Evolutionary conservation across 106 monocot genomes (phyloP).

Genomic region (Hemerocallis citrina): DNA sequence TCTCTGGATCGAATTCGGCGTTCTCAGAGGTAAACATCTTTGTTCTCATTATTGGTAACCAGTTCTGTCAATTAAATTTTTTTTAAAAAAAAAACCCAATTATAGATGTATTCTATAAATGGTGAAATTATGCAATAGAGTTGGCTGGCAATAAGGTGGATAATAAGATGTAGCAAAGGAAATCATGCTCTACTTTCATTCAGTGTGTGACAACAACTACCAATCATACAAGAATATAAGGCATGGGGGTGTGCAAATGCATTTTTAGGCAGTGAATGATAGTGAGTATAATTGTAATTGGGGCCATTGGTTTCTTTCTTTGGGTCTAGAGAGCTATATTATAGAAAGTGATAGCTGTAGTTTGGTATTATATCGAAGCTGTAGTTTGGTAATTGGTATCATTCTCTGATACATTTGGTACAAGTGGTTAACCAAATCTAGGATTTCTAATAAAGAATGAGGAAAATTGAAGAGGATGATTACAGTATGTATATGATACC

Average conservation of each 20-base stretch:
- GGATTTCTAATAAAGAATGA: background rate
- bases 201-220: background rate
- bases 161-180: background rate
- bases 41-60: background rate
- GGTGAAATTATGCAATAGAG: background rate
- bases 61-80: background rate
- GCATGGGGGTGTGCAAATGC: background rate
- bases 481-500: background rate
- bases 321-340: too few relatives aligned
- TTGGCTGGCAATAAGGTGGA: background rate
- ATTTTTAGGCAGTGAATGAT: too few relatives aligned
- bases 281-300: background rate
- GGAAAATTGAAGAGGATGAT: background rate
- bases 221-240: background rate
- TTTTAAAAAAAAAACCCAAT: background rate
- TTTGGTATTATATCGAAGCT: too few relatives aligned
- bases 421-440: slow-evolving; percentile 5
- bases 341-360: too few relatives aligned
- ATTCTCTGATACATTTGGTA: background rate
- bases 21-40: slow-evolving; percentile 8
- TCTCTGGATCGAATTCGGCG: background rate
- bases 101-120: background rate
- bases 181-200: background rate
- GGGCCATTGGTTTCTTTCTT: background rate
- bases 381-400: background rate